phyloP scores from a whole-genome alignment of 305 asterid species.

The Stenogyne calaminthoides region DNA sequence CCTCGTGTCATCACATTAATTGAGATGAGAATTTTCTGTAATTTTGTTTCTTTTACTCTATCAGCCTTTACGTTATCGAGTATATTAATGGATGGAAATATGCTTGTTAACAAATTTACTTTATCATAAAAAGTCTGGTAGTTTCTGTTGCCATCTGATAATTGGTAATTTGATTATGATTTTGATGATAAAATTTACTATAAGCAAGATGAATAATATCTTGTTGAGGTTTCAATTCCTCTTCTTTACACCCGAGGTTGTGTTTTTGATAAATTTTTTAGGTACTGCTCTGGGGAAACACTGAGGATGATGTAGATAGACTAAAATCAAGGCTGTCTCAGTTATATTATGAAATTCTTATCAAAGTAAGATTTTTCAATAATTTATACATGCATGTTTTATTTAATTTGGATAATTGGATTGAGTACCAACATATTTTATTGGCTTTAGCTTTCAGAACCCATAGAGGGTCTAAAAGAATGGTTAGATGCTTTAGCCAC shows the following conservation, averaged over 20 bases:
- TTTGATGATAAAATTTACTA: too few relatives aligned
- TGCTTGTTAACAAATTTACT: too few relatives aligned
- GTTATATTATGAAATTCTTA: slow-evolving; percentile 71
- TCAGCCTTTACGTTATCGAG: background rate
- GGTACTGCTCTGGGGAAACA: slow-evolving; percentile 69
- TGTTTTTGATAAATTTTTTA: slow-evolving; percentile 35
- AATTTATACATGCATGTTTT: slow-evolving; percentile 5
- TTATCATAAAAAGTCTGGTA: too few relatives aligned
- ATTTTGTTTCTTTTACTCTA: background rate
- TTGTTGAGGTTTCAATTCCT: slow-evolving; percentile 20
- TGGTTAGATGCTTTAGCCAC: slow-evolving; percentile 94
- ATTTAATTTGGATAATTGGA: slow-evolving; percentile 18
- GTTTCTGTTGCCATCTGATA: too few relatives aligned
- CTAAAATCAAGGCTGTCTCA: slow-evolving; percentile 73
- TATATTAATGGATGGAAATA: too few relatives aligned
- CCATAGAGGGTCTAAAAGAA: slow-evolving; percentile 81
- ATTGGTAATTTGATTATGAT: too few relatives aligned
- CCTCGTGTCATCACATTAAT: background rate
- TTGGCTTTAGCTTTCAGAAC: slow-evolving; percentile 64
- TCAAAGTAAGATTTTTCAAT: slow-evolving; percentile 47
- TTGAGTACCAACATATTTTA: slow-evolving; percentile 9
- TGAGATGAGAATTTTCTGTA: background rate
- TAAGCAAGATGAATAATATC: background rate
- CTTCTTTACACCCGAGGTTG: background rate
- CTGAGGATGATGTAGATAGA: slow-evolving; percentile 60